These are phyloP conservation scores for Dalbergia oliveri DNA, from an alignment of 306 rosid genomes.

Conservation along the genomic window DNA sequence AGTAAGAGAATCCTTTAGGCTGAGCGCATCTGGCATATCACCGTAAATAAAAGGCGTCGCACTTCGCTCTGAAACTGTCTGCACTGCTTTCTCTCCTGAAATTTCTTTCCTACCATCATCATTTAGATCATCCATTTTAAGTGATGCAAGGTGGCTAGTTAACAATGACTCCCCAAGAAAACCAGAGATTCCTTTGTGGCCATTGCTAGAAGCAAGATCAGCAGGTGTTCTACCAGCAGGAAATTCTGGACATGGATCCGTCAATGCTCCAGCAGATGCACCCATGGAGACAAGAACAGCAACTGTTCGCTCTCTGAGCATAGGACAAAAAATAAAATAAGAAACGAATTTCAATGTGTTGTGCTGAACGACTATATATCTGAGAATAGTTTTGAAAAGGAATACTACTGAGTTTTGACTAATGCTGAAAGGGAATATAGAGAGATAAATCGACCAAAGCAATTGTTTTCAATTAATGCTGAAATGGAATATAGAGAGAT, in stretches of 20 bases:
- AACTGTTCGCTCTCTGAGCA: constrained; percentile 80
- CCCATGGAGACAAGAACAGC: constrained; percentile 74
- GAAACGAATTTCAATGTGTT: constrained; percentile 32
- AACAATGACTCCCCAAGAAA: constrained; percentile 81
- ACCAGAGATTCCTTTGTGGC: constrained; percentile 92
- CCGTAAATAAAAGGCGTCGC: constrained; percentile 63
- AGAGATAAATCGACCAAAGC: constrained; percentile 19
- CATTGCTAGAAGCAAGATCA: constrained; percentile 74
- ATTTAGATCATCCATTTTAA: constrained; percentile 62
- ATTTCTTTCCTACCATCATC: constrained; percentile 52
- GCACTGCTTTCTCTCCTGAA: constrained; percentile 58
- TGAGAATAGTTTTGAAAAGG: constrained; percentile 9
- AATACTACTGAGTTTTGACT: constrained; percentile 22
- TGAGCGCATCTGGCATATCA: constrained; percentile 63
- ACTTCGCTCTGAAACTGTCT: constrained; percentile 69
- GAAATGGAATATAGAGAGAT: constrained; percentile 31
- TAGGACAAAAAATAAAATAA: constrained; percentile 33
- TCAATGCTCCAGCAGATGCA: constrained; percentile 71
- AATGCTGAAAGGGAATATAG: constrained; percentile 38
- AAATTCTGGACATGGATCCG: constrained; percentile 81
- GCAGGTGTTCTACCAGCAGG: constrained; percentile 74
- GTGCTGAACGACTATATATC: constrained; percentile 30
- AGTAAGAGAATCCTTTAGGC: constrained; percentile 83
- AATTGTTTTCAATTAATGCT: constrained; percentile 24
- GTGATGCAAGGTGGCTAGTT: constrained; percentile 67